Base-by-base conservation (phyloP, 2,329 filamentous ascomycete species). In the Aureobasidium pullulans region DNA sequence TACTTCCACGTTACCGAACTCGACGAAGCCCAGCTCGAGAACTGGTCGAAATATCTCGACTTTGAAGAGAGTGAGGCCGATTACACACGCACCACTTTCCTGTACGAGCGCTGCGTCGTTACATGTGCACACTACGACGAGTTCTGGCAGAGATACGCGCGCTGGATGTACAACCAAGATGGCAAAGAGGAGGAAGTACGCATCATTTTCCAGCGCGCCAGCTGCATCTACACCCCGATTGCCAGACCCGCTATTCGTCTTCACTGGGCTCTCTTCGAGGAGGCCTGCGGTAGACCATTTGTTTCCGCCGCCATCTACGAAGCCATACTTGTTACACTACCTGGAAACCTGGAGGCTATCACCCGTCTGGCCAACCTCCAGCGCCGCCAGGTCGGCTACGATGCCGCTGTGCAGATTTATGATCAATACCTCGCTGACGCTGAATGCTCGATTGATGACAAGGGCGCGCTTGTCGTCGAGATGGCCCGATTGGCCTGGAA, bases 1-100 rank as follows among this genome's bases (percentile, higher is more conserved):
- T 99, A 97, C 72, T 99, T 96, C 76, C 93, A 96, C 70, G 90
- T 96, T 32, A 96, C 90, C 1, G 90, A 96, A 69, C 81, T 99
- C 8, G 92, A 96, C 66, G 86, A 94, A 62, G 76, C 83, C 8
- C 90, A 99, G 70, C 76, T 99, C 16, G 79, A 77, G 39, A 96
- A 96, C 73, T 99, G 94, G 94, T 84, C 89, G 67, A 96, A 96
- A 69, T 99, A 97, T 68, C 83, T 99, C 46, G 93, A 97, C 70
- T 97, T 95, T 66, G 94, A 99, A 71, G 94, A 99, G 75, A 76
- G 81, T 0, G 87, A 95, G 71, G 90, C 89, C 56, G 84, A 92
- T 64, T 90, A 85, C 65, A 74, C 79, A 13, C 84, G 94, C 61
- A 87, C 82, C 47, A 83, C 88, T 6, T 94, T 94, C 69, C 76